A percentile compares a stretch with the other conserved stretches of the same genome.
Evolutionary conservation across 495 filamentous ascomycete genomes (phyloP).

Genomic region (Penicillium samsonianum): DNA sequence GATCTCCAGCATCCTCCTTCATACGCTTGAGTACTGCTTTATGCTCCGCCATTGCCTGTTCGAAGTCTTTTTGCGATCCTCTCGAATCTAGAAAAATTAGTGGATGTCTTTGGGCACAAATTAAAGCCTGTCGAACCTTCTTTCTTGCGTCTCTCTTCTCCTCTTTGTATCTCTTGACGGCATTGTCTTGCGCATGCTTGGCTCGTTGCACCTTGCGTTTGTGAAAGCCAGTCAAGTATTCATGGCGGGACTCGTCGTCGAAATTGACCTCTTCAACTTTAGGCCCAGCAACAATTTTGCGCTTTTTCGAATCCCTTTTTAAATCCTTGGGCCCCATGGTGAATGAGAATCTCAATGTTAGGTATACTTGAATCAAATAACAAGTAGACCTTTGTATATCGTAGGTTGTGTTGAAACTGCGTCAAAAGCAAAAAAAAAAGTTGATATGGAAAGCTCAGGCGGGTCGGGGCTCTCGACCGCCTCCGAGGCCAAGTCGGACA

Average conservation of each 20-base stretch:
- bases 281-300: conserved; percentile 53
- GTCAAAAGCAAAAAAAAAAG: conserved; percentile 26
- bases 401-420: conserved; percentile 9
- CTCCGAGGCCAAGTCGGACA: conserved; percentile 33
- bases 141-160: conserved; percentile 71
- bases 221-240: conserved; percentile 93
- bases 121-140: conserved; percentile 53
- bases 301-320: conserved; percentile 61
- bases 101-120: neutral
- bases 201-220: conserved; percentile 85
- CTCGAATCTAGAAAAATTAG: conserved; percentile 62
- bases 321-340: conserved; percentile 41
- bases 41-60: conserved; percentile 74
- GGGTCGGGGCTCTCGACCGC: conserved; percentile 34
- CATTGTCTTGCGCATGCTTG: conserved; percentile 79
- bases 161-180: conserved; percentile 68
- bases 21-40: conserved; percentile 58
- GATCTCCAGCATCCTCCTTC: conserved; percentile 51
- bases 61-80: conserved; percentile 75
- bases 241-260: conserved; percentile 70
- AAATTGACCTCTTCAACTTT: conserved; percentile 79
- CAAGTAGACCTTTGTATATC: conserved; percentile 2
- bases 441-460: conserved; percentile 27
- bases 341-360: neutral
- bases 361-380: neutral